Evolutionary conservation across 2,329 filamentous ascomycete species (phyloP).

Genomic region (Talaromyces sp.): DNA sequence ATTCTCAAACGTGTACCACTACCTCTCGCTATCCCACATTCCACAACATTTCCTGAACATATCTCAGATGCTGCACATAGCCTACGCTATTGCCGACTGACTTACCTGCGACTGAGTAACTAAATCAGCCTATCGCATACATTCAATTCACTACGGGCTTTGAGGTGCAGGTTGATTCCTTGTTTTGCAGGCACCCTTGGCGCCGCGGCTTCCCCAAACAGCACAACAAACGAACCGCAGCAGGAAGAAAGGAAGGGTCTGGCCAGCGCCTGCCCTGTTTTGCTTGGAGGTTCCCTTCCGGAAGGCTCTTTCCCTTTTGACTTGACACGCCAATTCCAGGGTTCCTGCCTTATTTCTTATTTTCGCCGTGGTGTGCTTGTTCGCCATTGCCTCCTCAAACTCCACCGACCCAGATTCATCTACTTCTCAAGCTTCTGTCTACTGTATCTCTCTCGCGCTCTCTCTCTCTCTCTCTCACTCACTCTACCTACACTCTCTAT

Average conservation of each 20-base stretch:
- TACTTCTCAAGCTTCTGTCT: too few species aligned
- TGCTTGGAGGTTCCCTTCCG: slow-evolving; percentile 7
- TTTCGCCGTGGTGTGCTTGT: background rate
- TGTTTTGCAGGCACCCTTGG: background rate
- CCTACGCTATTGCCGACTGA: too few species aligned
- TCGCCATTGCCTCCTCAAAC: slow-evolving; percentile 1
- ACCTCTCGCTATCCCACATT: background rate
- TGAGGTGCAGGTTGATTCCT: background rate
- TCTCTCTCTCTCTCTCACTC: too few species aligned
- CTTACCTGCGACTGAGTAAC: too few species aligned
- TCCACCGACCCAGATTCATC: background rate
- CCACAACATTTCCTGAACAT: too few species aligned
- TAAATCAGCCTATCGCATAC: too few species aligned
- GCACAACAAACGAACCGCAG: too few species aligned
- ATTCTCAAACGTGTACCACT: background rate
- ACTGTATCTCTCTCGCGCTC: background rate
- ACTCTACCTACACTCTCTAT: background rate
- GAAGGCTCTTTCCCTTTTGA: background rate
- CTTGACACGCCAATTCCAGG: background rate
- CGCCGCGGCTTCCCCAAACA: too few species aligned
- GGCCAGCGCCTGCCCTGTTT: slow-evolving; percentile 15
- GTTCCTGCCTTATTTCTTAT: background rate
- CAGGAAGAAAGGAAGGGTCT: background rate
- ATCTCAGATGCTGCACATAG: too few species aligned
- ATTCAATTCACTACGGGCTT: background rate